Evolutionary conservation across 805 yeast species (phyloP).

Genomic region (Ogataea pignaliae): DNA sequence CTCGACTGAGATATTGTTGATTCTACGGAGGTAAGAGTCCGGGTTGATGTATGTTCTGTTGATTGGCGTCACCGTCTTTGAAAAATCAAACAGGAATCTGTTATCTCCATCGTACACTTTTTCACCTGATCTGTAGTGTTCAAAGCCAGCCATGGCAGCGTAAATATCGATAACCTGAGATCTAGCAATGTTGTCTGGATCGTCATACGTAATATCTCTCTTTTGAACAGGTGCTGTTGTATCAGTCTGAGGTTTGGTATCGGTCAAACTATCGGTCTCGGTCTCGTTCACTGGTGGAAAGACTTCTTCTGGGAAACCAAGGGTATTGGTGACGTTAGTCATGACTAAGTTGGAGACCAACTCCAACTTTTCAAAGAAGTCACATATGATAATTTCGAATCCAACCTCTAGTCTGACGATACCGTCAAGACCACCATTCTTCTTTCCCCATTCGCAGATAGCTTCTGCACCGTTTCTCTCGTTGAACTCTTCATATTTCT

Average conservation of each 20-base stretch:
- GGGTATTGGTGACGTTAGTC: slow-evolving; percentile 30
- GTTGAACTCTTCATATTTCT: slow-evolving; percentile 26
- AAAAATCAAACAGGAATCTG: slow-evolving; percentile 46
- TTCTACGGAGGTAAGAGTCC: slow-evolving; percentile 41
- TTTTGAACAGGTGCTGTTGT: neutral
- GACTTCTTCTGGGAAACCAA: slow-evolving; percentile 35
- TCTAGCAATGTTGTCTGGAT: slow-evolving; percentile 13
- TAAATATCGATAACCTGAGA: slow-evolving; percentile 23
- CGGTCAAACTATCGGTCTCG: neutral
- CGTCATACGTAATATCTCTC: slow-evolving; percentile 1
- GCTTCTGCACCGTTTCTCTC: slow-evolving; percentile 45
- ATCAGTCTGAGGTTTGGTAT: neutral
- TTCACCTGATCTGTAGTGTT: slow-evolving; percentile 42
- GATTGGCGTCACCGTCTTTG: slow-evolving; percentile 48
- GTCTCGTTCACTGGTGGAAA: slow-evolving; percentile 1
- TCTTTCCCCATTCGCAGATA: slow-evolving; percentile 54
- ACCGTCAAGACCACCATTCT: slow-evolving; percentile 49
- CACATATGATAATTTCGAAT: slow-evolving; percentile 58
- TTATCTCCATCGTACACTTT: slow-evolving; percentile 44
- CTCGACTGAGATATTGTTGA: slow-evolving; percentile 32
- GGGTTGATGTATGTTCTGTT: slow-evolving; percentile 46
- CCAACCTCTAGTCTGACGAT: slow-evolving; percentile 55
- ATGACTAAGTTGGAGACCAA: slow-evolving; percentile 43
- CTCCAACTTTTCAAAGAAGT: slow-evolving; percentile 45
- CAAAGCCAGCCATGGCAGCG: slow-evolving; percentile 36